Evolutionary conservation across 768 basidiomycete genomes (phyloP).

Genomic region (Boletellus sp.): DNA sequence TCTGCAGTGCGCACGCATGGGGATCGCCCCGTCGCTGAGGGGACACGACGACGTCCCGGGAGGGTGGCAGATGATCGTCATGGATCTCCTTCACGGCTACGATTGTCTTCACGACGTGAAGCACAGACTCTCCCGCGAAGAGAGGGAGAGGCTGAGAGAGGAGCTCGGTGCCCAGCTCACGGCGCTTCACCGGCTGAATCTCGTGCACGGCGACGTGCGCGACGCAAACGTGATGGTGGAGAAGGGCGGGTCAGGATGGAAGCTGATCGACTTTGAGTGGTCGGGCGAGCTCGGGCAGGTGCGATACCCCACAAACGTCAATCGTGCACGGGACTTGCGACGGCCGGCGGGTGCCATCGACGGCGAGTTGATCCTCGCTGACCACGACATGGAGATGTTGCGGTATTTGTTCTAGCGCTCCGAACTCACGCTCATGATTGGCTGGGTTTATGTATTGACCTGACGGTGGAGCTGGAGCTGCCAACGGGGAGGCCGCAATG

Average conservation of each 20-base stretch:
- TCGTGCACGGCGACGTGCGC: background rate
- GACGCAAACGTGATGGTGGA: background rate
- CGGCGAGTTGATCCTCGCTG: background rate
- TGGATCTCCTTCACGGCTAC: slow-evolving; percentile 27
- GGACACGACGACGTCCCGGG: slow-evolving; percentile 26
- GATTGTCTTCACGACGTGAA: background rate
- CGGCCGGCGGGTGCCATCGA: background rate
- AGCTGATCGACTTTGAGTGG: slow-evolving; percentile 29
- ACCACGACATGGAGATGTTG: too few relatives aligned
- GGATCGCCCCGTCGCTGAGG: slow-evolving; percentile 22
- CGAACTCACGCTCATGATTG: too few relatives aligned
- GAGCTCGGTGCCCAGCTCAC: background rate
- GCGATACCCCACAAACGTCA: slow-evolving; percentile 21
- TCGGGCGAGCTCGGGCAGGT: slow-evolving; percentile 17
- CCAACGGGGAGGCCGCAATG: too few relatives aligned
- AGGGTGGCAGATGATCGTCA: slow-evolving; percentile 33
- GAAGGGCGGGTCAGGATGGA: background rate
- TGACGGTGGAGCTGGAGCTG: too few relatives aligned
- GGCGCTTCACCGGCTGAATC: background rate
- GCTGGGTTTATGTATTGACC: too few relatives aligned
- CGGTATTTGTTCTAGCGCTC: too few relatives aligned
- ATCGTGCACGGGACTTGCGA: background rate
- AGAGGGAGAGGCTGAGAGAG: background rate
- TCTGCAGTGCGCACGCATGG: background rate
- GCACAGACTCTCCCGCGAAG: background rate